These are phyloP conservation scores for Chaetomium olivaceum DNA, from an alignment of 2,329 filamentous ascomycete genomes.

Conservation along the genomic window DNA sequence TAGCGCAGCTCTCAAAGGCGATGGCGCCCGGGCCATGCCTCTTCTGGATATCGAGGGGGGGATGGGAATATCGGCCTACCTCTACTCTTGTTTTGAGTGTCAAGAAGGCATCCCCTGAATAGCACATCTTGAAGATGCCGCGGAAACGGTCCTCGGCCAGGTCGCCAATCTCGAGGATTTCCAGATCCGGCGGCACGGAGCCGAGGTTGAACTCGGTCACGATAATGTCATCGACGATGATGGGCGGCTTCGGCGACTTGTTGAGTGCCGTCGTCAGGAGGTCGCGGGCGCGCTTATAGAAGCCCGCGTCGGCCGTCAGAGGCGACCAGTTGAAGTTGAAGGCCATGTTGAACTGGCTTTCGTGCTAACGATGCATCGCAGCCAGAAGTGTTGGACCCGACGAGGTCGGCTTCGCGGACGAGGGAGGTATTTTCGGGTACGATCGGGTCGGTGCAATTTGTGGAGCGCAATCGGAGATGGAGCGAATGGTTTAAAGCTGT, in stretches of 20 bases:
- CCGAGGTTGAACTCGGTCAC: constrained; percentile 97
- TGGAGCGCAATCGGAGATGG: constrained; percentile 9
- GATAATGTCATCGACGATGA: constrained; percentile 98
- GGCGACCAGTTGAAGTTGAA: constrained; percentile 99
- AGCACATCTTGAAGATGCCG: constrained; percentile 99
- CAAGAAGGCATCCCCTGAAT: constrained; percentile 90
- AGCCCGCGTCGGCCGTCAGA: constrained; percentile 88
- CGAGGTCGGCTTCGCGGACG: constrained; percentile 21
- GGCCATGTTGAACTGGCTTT: constrained; percentile 71
- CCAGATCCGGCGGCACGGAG: constrained; percentile 88
- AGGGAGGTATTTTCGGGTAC: constrained; percentile 10
- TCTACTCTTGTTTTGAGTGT: constrained; percentile 95
- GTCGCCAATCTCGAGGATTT: constrained; percentile 97
- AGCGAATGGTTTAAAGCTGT: background rate
- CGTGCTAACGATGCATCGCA: constrained; percentile 33
- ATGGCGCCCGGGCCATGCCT: background rate
- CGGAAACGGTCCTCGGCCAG: constrained; percentile 95
- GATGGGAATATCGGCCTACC: constrained; percentile 50
- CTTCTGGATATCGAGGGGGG: background rate
- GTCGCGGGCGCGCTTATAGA: constrained; percentile 87
- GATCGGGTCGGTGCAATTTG: background rate
- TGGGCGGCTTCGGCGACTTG: constrained; percentile 96
- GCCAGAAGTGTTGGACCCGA: constrained; percentile 17
- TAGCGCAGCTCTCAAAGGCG: constrained; percentile 5
- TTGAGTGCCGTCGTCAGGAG: constrained; percentile 93